Percentiles rank a stretch among this genome's conserved stretches.
Evolutionary conservation across 768 basidiomycete genomes (phyloP).

Genomic region (Amyloporia xantha): DNA sequence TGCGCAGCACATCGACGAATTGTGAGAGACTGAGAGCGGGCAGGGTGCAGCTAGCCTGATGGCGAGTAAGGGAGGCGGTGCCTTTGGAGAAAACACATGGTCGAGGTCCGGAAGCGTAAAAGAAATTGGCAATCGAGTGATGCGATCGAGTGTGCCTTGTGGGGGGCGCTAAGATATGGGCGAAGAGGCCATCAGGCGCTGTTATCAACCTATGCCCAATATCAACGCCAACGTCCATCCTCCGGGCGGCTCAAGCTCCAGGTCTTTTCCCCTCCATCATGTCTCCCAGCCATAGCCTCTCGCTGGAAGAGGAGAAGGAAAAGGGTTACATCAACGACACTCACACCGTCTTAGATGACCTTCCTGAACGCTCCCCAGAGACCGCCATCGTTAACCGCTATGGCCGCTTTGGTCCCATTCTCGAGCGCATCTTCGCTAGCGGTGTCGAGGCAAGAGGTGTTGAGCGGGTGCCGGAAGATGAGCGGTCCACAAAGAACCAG

Average conservation of each 20-base stretch:
- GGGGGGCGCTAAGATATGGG: slow-evolving; percentile 4
- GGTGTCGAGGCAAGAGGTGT: slow-evolving; percentile 51
- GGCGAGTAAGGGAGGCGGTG: no score
- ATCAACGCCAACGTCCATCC: not conserved
- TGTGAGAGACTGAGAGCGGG: not conserved
- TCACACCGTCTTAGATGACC: slow-evolving; percentile 6
- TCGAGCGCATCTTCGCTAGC: slow-evolving; percentile 34
- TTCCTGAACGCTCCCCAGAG: slow-evolving; percentile 13
- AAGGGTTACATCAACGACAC: slow-evolving; percentile 11
- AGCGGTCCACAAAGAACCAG: slow-evolving; percentile 36
- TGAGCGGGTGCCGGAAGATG: slow-evolving; percentile 45
- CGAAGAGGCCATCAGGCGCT: no score
- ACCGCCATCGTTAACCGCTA: slow-evolving; percentile 17
- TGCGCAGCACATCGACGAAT: not conserved
- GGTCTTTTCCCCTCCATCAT: slow-evolving; percentile 3
- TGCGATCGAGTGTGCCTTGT: not conserved
- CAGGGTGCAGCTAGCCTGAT: no score
- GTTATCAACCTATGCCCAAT: not conserved
- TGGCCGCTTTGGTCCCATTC: slow-evolving; percentile 19
- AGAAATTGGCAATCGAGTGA: not conserved
- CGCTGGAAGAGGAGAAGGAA: slow-evolving; percentile 18
- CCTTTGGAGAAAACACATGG: no score
- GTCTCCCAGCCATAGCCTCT: slow-evolving; percentile 5
- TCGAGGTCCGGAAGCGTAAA: not conserved
- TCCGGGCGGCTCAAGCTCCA: not conserved